These are phyloP conservation scores for Actinidia chinensis DNA, from an alignment of 179 eudicot species.

Conservation along the genomic window DNA sequence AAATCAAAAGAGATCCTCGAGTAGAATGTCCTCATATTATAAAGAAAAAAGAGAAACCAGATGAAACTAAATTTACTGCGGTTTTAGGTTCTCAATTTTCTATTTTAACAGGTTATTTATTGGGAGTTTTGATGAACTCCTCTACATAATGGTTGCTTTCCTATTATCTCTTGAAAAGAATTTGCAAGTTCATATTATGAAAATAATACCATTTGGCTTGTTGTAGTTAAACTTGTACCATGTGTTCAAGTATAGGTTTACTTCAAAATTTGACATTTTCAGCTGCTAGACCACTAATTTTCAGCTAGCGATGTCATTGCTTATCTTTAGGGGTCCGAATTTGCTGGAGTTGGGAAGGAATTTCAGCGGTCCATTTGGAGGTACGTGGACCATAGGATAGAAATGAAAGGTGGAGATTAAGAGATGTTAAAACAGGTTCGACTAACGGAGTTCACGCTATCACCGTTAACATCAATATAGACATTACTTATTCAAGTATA, in stretches of 20 bases:
- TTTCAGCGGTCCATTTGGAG: too few relatives aligned
- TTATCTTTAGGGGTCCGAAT: conserved; percentile 51
- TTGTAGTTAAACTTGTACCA: neutral
- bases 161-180: neutral
- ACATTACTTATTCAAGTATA: too few relatives aligned
- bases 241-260: neutral
- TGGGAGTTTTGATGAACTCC: neutral
- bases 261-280: neutral
- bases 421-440: too few relatives aligned
- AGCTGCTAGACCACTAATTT: conserved; percentile 3
- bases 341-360: too few relatives aligned
- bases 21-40: neutral
- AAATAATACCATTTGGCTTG: neutral
- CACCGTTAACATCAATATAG: too few relatives aligned
- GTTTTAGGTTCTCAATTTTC: neutral
- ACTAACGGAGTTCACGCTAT: too few relatives aligned
- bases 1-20: neutral
- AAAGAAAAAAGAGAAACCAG: neutral
- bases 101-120: neutral
- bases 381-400: too few relatives aligned
- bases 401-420: too few relatives aligned
- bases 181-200: neutral
- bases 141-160: neutral
- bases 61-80: neutral
- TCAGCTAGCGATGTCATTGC: neutral